Evolutionary conservation across 495 filamentous ascomycete species (phyloP).

Genomic region (Tuber umbilicatum): DNA sequence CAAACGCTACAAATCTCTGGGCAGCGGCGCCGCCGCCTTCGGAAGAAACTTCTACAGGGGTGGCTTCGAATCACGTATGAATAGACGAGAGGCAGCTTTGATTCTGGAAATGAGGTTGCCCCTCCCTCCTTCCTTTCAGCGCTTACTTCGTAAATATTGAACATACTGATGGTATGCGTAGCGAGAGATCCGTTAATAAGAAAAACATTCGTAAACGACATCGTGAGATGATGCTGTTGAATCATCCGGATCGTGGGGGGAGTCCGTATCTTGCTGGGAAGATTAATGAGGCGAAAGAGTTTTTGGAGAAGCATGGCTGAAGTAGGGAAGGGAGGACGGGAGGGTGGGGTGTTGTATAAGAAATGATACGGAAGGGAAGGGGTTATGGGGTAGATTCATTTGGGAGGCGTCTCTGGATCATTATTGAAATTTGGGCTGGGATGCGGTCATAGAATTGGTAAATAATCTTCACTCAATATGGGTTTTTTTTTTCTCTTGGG

Average conservation of each 20-base stretch:
- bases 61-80: conserved; percentile 94
- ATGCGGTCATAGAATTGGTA: conserved; percentile 2
- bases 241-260: conserved; percentile 95
- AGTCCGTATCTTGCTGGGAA: conserved; percentile 96
- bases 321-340: not conserved
- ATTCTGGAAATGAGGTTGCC: conserved; percentile 85
- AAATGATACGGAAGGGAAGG: not conserved
- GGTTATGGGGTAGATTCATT: not conserved
- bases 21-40: conserved; percentile 53
- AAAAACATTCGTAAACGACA: conserved; percentile 94
- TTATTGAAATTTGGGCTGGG: not conserved
- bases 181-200: conserved; percentile 77
- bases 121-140: not conserved
- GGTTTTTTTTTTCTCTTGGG: not conserved
- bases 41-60: conserved; percentile 94
- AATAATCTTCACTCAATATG: not conserved
- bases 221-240: conserved; percentile 90
- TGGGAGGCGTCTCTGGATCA: not conserved
- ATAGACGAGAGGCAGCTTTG: conserved; percentile 76
- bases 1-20: conserved; percentile 69
- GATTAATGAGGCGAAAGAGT: conserved; percentile 96
- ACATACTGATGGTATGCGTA: conserved; percentile 41
- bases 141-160: not conserved
- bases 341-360: not conserved
- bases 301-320: conserved; percentile 67